Percentiles rank a stretch among this genome's conserved stretches.
Conservation (phyloP, 2,329 filamentous ascomycete genomes). For the Zalaria obscura region DNA sequence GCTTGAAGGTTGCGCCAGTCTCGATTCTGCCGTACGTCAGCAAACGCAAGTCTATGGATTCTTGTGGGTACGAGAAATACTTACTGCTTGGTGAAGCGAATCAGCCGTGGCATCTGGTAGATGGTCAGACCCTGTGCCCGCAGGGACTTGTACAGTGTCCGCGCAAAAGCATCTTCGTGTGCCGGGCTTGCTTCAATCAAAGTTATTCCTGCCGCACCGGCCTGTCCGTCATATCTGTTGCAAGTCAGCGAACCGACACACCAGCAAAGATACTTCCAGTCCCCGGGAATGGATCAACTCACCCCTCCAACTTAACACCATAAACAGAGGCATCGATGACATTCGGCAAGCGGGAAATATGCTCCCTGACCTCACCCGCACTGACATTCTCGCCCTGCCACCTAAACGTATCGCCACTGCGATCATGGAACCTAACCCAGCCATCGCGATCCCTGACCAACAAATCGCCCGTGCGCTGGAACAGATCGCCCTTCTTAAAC, state of each 20-base stretch:
- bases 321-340: constrained; percentile 32
- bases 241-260: background rate
- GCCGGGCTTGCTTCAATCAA: background rate
- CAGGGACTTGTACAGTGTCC: background rate
- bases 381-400: constrained; percentile 35
- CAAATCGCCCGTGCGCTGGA: constrained; percentile 30
- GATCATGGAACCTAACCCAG: constrained; percentile 32
- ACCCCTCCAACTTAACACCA: constrained; percentile 18
- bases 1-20: background rate
- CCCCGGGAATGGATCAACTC: too few species aligned
- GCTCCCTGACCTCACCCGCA: constrained; percentile 30
- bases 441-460: constrained; percentile 25
- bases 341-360: constrained; percentile 24
- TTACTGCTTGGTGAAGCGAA: background rate
- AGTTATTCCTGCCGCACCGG: background rate
- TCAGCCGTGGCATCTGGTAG: background rate
- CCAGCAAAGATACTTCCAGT: too few species aligned
- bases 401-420: constrained; percentile 31
- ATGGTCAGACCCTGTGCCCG: background rate
- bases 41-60: too few species aligned
- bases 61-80: background rate
- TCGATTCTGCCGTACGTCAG: background rate
- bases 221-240: background rate
- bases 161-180: background rate
- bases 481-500: constrained; percentile 30